Evolutionary conservation across 306 rosid species (phyloP), one percentile per base, ranked within the genome.

Genomic region (Begonia fuchsioides): DNA sequence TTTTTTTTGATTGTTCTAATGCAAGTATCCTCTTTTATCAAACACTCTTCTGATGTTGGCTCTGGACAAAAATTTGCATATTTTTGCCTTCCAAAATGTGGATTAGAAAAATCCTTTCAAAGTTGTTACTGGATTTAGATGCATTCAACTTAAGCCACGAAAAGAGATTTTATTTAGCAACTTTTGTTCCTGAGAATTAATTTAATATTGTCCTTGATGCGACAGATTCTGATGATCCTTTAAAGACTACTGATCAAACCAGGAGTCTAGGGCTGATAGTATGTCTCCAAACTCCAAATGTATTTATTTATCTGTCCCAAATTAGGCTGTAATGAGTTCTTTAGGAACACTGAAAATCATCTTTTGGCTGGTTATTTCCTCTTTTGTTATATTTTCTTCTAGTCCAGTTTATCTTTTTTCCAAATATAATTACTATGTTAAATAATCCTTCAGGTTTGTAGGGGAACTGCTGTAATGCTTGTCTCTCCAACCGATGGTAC

Each of bases 391-490:
- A 26, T 49, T 17, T 49, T 12, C n/a, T 49, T 2, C 53, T 9
- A 16, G n/a, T 45, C 10, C 16, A 15, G 8, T 5, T 15, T 32
- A 1, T n/a, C 52, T 12, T 11, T 14, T 11, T 17, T 5, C n/a
- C 14, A 5, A 50, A 53, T 32, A 57, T 32, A 59, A 49, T 32
- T 32, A 19, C 26, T 38, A 51, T 58, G 3, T n/a, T 15, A 6
- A 5, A 26, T 59, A 47, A 15, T 51, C 18, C 39, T 68, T 69
- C 81, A 90, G 97, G 95, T 84, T 50, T 90, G 97, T 50, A 79
- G 97, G 68, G 97, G 97, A 71, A 90, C 97, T 52, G 97, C 97
- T 46, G 97, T 90, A 32, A 90, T 90, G 97, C 95, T 90, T 11
- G 97, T 90, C 62, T 90, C 97, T 17, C 97, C 97, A 54, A 81